Conservation (phyloP, 768 basidiomycete species). For the Leccinellum albellum region DNA sequence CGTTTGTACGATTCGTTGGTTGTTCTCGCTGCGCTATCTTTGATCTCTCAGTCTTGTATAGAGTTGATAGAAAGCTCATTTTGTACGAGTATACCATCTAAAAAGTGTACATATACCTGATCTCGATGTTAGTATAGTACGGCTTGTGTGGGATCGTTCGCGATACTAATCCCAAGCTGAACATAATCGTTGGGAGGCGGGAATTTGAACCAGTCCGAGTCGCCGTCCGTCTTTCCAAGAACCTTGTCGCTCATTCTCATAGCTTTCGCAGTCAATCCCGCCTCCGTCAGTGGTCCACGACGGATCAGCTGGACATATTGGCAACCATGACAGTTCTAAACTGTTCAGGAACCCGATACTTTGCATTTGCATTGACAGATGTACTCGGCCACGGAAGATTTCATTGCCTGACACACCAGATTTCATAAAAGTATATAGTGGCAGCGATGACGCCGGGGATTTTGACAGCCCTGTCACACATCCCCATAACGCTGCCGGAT, state of each 20-base stretch:
- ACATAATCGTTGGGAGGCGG: no score
- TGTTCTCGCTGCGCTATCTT: neutral
- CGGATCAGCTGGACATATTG: no score
- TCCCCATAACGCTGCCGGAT: neutral
- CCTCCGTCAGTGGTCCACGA: no score
- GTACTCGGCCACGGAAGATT: neutral
- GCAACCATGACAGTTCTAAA: no score
- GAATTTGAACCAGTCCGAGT: no score
- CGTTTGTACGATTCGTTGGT: conserved; percentile 11
- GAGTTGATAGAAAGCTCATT: conserved; percentile 5
- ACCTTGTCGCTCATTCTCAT: no score
- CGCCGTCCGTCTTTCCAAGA: no score
- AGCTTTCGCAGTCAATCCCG: no score
- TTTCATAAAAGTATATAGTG: neutral
- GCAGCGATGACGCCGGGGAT: neutral
- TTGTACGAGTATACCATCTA: conserved; percentile 7
- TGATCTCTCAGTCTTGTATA: neutral
- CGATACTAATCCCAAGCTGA: no score
- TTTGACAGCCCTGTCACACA: neutral
- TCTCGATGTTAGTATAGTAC: neutral
- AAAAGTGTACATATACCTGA: conserved; percentile 5
- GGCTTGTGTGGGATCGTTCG: neutral
- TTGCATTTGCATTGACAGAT: neutral
- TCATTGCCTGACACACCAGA: neutral
- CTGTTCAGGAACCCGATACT: neutral